Conservation (phyloP, 306 rosid genomes). For the Alnus glutinosa region DNA sequence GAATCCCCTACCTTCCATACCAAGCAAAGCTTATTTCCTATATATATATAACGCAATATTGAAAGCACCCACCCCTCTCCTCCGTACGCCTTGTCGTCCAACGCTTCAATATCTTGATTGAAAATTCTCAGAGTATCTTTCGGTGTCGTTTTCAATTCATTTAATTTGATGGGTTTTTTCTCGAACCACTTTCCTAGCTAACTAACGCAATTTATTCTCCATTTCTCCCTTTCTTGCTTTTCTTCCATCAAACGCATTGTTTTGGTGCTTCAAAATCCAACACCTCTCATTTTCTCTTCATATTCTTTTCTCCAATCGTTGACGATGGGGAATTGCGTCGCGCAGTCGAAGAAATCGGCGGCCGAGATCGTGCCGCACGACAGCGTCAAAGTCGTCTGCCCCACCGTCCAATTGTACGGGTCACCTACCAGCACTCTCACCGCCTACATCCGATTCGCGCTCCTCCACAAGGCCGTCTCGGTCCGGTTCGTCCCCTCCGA, state of each 20-base stretch:
- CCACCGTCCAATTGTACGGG: conserved; percentile 62
- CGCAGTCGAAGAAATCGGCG: conserved; percentile 52
- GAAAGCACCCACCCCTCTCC: not conserved
- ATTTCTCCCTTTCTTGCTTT: not conserved
- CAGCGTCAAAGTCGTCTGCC: conserved; percentile 34
- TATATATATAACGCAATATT: no score
- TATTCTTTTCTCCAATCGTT: not conserved
- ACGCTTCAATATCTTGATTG: not conserved
- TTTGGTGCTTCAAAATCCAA: not conserved
- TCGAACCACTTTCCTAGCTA: not conserved
- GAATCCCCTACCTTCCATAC: no score
- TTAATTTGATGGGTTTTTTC: not conserved
- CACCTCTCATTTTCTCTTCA: not conserved
- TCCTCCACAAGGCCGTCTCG: conserved; percentile 58
- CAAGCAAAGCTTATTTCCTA: no score
- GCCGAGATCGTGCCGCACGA: conserved; percentile 82
- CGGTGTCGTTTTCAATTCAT: not conserved
- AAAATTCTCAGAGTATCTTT: not conserved
- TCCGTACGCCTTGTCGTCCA: not conserved
- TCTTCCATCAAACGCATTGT: not conserved
- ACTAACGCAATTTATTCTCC: not conserved
- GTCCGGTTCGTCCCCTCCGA: conserved; percentile 44
- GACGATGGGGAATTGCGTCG: conserved; percentile 67
- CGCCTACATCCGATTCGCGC: conserved; percentile 69
- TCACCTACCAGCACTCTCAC: conserved; percentile 55